Percentiles rank a stretch among this genome's conserved stretches.
These are phyloP conservation scores for Skeletonema potamos DNA, from an alignment of 108 stramenopile species.

Conservation along the genomic window DNA sequence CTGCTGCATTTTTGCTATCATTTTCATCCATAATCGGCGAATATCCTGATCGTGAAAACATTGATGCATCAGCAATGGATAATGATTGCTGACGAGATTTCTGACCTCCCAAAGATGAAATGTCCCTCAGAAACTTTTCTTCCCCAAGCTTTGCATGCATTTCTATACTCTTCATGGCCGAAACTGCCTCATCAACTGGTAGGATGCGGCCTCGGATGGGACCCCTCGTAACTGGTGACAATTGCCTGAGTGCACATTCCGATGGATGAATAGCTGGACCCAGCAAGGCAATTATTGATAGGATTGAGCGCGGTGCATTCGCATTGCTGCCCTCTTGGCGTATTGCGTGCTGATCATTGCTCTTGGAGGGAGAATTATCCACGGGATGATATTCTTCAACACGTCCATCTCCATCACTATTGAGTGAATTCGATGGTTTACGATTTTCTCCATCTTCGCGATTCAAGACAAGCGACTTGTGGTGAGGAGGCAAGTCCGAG, in stretches of 20 bases:
- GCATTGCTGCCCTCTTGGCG: not conserved
- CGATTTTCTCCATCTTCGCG: not conserved
- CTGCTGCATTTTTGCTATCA: not conserved
- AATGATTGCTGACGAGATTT: not conserved
- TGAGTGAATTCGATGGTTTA: not conserved
- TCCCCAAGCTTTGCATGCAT: not conserved
- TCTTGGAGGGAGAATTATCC: not conserved
- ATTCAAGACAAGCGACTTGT: not conserved
- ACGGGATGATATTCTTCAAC: not conserved
- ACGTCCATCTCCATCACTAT: not conserved
- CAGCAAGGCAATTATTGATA: constrained; percentile 3
- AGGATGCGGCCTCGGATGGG: constrained; percentile 13
- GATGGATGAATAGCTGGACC: constrained; percentile 28
- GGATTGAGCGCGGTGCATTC: not conserved
- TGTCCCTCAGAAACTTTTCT: not conserved
- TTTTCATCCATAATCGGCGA: not conserved
- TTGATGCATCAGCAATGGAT: not conserved
- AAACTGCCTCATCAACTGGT: not conserved
- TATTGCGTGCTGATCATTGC: not conserved
- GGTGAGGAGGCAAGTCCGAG: not conserved
- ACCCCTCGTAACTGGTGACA: constrained; percentile 28
- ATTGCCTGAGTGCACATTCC: constrained; percentile 23
- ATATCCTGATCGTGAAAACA: not conserved
- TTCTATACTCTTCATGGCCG: not conserved
- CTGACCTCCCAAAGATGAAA: not conserved